phyloP scores from a whole-genome alignment of 2,329 filamentous ascomycete species.

The Colletotrichum noveboracense region DNA sequence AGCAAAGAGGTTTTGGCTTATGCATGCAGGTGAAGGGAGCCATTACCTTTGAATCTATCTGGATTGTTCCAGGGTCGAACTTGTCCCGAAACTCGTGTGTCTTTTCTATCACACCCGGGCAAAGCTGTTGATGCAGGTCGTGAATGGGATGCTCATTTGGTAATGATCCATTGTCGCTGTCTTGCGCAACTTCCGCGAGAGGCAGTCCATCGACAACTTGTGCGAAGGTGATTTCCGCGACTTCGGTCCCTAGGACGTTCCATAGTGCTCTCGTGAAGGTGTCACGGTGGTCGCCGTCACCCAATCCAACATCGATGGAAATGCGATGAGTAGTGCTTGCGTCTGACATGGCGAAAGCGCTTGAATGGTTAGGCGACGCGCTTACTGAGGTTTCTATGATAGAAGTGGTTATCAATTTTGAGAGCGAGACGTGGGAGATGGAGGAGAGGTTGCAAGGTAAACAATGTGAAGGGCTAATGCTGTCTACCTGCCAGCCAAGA shows the following conservation, averaged over 20 bases:
- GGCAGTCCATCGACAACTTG: not conserved
- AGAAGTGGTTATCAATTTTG: not conserved
- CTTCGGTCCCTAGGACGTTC: not conserved
- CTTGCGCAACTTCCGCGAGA: not conserved
- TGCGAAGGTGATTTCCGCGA: not conserved
- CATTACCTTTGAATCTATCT: not conserved
- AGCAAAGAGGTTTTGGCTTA: not conserved
- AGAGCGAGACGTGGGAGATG: not conserved
- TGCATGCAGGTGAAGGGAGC: accelerated
- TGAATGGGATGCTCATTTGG: not conserved
- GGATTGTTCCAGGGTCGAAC: not conserved
- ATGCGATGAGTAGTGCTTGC: not conserved
- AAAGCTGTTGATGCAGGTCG: not conserved
- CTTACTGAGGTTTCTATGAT: not conserved
- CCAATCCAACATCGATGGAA: not conserved
- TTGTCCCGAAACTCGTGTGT: not conserved
- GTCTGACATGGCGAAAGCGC: not conserved
- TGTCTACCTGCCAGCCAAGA: not conserved
- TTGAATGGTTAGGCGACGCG: not conserved
- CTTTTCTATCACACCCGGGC: not conserved
- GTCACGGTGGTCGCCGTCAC: not conserved
- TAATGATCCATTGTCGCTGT: not conserved
- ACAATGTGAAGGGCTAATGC: not conserved
- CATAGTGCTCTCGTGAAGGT: not conserved
- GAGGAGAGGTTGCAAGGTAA: not conserved